Evolutionary conservation across 208 protist species (phyloP).

Genomic region (Polymyxa betae): DNA sequence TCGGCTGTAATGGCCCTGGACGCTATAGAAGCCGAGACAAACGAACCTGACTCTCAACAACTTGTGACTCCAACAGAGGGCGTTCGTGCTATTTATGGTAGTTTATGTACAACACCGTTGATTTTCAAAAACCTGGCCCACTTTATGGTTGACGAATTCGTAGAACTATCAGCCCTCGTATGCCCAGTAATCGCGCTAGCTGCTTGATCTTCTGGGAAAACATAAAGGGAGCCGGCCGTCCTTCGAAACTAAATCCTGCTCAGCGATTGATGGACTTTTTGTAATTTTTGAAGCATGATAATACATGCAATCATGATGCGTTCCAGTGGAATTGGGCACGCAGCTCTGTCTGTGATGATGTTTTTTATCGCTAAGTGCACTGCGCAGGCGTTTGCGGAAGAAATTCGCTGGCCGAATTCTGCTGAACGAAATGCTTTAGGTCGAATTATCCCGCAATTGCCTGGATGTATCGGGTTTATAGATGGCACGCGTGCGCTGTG

Average conservation of each 20-base stretch:
- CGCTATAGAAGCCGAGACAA: no score
- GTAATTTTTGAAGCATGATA: not conserved
- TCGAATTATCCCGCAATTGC: not conserved
- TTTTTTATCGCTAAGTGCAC: not conserved
- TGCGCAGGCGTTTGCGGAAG: not conserved
- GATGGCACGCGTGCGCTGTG: not conserved
- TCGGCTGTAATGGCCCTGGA: no score
- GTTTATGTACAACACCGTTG: no score
- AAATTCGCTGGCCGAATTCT: not conserved
- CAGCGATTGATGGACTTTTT: not conserved
- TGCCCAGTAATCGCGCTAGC: no score
- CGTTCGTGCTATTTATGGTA: no score
- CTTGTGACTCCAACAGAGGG: no score
- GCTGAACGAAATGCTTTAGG: not conserved
- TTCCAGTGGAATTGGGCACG: not conserved
- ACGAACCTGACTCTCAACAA: no score
- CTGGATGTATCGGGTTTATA: not conserved
- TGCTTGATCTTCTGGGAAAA: no score
- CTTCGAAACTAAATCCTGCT: not conserved
- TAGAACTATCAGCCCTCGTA: no score
- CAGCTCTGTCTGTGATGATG: not conserved
- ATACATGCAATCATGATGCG: not conserved
- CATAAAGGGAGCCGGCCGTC: no score
- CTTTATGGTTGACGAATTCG: no score
- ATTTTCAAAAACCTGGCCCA: no score